phyloP scores from a whole-genome alignment of 1,139 yeast genomes.

The Sugiyamaella sp. region DNA sequence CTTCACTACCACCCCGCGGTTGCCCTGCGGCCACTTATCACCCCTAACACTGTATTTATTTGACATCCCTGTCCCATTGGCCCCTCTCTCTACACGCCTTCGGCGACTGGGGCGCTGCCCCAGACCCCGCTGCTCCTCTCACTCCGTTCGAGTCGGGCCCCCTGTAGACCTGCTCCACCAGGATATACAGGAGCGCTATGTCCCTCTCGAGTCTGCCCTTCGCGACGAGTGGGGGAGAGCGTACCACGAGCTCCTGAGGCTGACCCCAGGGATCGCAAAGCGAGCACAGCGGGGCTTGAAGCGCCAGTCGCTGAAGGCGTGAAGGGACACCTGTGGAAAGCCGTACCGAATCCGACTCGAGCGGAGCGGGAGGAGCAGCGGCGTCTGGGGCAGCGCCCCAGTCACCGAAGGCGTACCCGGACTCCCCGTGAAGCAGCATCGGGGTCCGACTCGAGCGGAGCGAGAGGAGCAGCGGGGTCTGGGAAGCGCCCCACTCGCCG shows the following conservation, averaged over 20 bases:
- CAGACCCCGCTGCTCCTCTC: slow-evolving; percentile 1
- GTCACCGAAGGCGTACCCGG: not conserved
- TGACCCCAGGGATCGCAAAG: not conserved
- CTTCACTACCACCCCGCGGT: not conserved
- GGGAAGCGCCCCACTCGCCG: not conserved
- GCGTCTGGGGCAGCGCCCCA: slow-evolving; percentile 5
- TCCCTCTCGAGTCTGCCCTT: no score
- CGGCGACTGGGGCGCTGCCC: slow-evolving; percentile 2
- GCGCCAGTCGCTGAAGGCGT: no score
- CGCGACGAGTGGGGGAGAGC: no score
- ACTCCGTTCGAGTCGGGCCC: not conserved
- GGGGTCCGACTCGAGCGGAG: not conserved
- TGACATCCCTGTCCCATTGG: no score
- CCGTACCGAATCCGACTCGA: no score
- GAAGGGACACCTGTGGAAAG: no score
- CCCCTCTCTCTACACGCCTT: not conserved
- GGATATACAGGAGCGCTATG: no score
- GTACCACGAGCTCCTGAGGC: no score
- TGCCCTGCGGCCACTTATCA: not conserved
- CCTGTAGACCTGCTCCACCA: no score
- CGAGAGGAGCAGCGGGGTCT: slow-evolving; percentile 1
- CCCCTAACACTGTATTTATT: not conserved
- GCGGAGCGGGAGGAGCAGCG: no score
- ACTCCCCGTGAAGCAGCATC: no score
- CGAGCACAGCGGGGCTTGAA: slow-evolving; percentile 1